These are phyloP conservation scores for Elongisporangium senticosum DNA, from an alignment of 352 stramenopile genomes.

Conservation along the genomic window DNA sequence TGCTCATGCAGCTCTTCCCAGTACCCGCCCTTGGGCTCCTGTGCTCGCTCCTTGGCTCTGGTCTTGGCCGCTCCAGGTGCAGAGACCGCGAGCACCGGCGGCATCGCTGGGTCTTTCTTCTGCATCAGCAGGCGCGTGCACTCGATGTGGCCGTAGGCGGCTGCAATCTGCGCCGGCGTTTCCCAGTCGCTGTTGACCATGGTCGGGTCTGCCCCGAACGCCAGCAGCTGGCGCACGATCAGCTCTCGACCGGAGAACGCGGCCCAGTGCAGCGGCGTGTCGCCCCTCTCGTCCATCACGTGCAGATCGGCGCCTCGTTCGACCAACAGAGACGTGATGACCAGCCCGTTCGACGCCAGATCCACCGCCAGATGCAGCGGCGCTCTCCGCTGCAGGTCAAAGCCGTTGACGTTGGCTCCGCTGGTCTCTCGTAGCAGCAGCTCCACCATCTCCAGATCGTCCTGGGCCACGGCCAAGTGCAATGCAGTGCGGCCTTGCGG, in stretches of 20 bases:
- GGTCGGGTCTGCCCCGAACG: slow-evolving; percentile 37
- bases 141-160: slow-evolving; percentile 33
- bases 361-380: slow-evolving; percentile 39
- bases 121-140: slow-evolving; percentile 39
- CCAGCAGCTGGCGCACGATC: slow-evolving; percentile 32
- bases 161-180: slow-evolving; percentile 40
- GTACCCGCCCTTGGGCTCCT: slow-evolving; percentile 17
- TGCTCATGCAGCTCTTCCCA: slow-evolving; percentile 70
- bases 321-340: slow-evolving; percentile 18
- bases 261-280: slow-evolving; percentile 64
- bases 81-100: slow-evolving; percentile 3
- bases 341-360: slow-evolving; percentile 4
- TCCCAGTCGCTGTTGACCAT: slow-evolving; percentile 60
- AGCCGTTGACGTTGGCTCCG: slow-evolving; percentile 12
- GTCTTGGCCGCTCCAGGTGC: slow-evolving; percentile 3
- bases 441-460: slow-evolving; percentile 25
- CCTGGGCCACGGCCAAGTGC: slow-evolving; percentile 29
- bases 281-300: slow-evolving; percentile 48
- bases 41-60: background rate
- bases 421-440: slow-evolving; percentile 21
- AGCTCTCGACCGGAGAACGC: slow-evolving; percentile 38
- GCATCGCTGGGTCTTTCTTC: slow-evolving; percentile 9
- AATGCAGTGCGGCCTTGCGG: slow-evolving; percentile 24
- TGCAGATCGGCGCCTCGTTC: slow-evolving; percentile 37
- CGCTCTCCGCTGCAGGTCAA: slow-evolving; percentile 28